Evolutionary conservation across 805 yeast species (phyloP).

Genomic region (Yamadazyma philogaea): DNA sequence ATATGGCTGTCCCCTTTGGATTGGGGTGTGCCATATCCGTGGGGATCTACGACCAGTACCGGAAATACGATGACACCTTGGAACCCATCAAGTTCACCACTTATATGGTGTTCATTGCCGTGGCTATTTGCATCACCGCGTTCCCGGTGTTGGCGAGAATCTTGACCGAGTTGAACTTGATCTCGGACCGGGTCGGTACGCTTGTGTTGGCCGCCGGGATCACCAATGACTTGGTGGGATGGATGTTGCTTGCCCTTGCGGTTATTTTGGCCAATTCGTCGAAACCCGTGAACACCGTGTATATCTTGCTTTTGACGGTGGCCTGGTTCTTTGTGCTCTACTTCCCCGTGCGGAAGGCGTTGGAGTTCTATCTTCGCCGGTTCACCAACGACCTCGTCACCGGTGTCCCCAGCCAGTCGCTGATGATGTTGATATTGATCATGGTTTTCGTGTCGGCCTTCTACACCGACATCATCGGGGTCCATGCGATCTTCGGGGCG

Average conservation of each 20-base stretch:
- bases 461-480: conserved; percentile 80
- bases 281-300: conserved; percentile 64
- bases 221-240: conserved; percentile 73
- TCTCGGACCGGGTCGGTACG: conserved; percentile 68
- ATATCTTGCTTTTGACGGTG: conserved; percentile 59
- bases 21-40: conserved; percentile 69
- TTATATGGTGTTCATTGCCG: conserved; percentile 76
- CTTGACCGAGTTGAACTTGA: conserved; percentile 65
- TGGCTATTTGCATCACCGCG: conserved; percentile 81
- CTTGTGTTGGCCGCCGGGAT: conserved; percentile 81
- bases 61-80: conserved; percentile 24
- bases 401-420: conserved; percentile 60
- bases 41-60: conserved; percentile 62
- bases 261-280: conserved; percentile 75
- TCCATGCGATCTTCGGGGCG: conserved; percentile 84
- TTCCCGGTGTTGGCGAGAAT: conserved; percentile 82
- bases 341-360: conserved; percentile 52
- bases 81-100: conserved; percentile 59
- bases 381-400: conserved; percentile 54
- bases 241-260: conserved; percentile 74
- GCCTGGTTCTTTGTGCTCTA: conserved; percentile 68
- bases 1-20: conserved; percentile 78
- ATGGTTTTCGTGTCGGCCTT: conserved; percentile 66
- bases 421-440: conserved; percentile 53
- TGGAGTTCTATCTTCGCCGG: conserved; percentile 44